phyloP scores from a whole-genome alignment of 306 rosid genomes.

The Calophaca sinica region DNA sequence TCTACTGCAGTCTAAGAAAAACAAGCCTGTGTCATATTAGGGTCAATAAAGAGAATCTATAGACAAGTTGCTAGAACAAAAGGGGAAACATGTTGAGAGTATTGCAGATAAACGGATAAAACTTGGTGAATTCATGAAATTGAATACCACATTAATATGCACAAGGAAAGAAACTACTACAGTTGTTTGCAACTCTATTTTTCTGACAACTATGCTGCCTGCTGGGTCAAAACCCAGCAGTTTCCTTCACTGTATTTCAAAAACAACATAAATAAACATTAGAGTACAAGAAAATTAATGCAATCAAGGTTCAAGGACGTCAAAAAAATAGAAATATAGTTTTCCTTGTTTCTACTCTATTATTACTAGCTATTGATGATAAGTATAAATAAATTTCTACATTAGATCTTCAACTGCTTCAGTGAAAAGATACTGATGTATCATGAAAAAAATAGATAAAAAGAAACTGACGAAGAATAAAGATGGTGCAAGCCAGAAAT shows the following conservation, averaged over 20 bases:
- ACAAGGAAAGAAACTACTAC: background rate
- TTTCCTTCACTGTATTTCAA: constrained; percentile 11
- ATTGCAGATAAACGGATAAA: background rate
- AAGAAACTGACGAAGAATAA: constrained; percentile 30
- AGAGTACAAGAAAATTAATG: constrained; percentile 1
- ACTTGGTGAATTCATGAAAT: background rate
- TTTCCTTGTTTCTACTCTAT: background rate
- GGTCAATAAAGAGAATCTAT: constrained; percentile 18
- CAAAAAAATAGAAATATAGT: background rate
- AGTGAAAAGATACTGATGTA: constrained; percentile 2
- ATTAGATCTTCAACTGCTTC: constrained; percentile 22
- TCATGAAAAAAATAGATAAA: background rate
- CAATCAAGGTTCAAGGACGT: background rate
- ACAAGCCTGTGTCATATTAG: background rate
- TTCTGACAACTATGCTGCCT: background rate
- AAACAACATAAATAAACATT: background rate
- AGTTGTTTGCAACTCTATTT: constrained; percentile 23
- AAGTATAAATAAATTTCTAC: background rate
- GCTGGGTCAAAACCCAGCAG: constrained; percentile 19
- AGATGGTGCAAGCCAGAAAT: constrained; percentile 16
- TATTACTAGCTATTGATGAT: background rate
- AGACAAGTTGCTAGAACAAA: constrained; percentile 4
- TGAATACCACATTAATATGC: background rate
- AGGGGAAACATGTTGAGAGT: background rate
- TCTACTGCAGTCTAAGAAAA: constrained; percentile 32